Percentiles rank a stretch among this genome's conserved stretches.
Conservation (phyloP, 192 early-diverging fungal genomes). For the Dissophora ornata region DNA sequence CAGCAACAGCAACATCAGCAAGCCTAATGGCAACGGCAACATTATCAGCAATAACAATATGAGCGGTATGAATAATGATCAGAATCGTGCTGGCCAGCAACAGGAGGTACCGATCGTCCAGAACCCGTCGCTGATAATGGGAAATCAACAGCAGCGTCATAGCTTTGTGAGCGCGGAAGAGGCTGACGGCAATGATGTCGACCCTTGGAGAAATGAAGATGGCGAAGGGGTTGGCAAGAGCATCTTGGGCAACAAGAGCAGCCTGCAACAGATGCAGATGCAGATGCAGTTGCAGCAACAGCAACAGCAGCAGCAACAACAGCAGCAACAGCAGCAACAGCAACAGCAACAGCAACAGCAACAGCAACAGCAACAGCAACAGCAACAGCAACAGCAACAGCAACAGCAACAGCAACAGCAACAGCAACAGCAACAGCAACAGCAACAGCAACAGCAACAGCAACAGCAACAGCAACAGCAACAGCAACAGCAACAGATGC, state of each 20-base stretch:
- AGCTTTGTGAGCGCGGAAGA: conserved; percentile 39
- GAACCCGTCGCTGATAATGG: neutral
- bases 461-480: conserved; percentile 11
- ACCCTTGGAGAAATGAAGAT: conserved; percentile 54
- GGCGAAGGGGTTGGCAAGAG: too few relatives aligned
- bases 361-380: conserved; percentile 13
- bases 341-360: conserved; percentile 19
- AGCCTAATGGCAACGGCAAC: conserved; percentile 2
- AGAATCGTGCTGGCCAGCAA: neutral
- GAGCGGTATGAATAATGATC: conserved; percentile 5
- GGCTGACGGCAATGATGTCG: conserved; percentile 32
- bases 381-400: conserved; percentile 17
- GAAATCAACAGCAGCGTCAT: conserved; percentile 28
- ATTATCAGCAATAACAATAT: conserved; percentile 4
- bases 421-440: conserved; percentile 11
- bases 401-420: conserved; percentile 21
- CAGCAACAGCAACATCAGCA: conserved; percentile 9
- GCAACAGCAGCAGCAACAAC: conserved; percentile 16
- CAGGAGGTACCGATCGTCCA: conserved; percentile 18
- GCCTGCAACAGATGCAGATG: neutral
- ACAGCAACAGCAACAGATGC: conserved; percentile 2
- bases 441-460: too few relatives aligned
- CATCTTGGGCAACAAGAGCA: conserved; percentile 15
- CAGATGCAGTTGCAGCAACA: conserved; percentile 12
- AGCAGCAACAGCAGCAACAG: conserved; percentile 14